Evolutionary conservation across 2,329 filamentous ascomycete species (phyloP).

Genomic region (Zymoseptoria passerinii): DNA sequence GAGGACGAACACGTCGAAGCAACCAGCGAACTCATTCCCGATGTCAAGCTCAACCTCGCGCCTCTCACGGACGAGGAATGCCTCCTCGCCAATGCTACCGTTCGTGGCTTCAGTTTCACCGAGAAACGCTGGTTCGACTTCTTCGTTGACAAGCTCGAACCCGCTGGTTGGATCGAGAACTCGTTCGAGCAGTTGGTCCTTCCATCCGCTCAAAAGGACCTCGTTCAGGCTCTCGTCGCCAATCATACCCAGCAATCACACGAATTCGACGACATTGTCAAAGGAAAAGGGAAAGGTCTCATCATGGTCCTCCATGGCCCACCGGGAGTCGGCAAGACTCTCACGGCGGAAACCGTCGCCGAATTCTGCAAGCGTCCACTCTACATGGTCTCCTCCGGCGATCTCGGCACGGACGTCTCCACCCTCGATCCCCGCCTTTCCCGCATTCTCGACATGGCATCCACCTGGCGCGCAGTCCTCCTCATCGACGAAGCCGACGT

Average conservation of each 20-base stretch:
- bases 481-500: constrained; percentile 79
- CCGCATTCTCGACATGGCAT: constrained; percentile 67
- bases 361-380: constrained; percentile 36
- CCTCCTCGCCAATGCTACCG: constrained; percentile 27
- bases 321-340: constrained; percentile 35
- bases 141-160: constrained; percentile 27
- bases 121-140: constrained; percentile 31
- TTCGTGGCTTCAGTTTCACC: constrained; percentile 29
- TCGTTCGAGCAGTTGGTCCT: constrained; percentile 29
- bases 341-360: constrained; percentile 34
- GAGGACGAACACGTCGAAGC: constrained; percentile 17
- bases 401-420: constrained; percentile 38
- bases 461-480: constrained; percentile 79
- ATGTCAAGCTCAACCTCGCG: constrained; percentile 15
- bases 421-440: constrained; percentile 31
- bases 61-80: constrained; percentile 23
- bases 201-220: constrained; percentile 23
- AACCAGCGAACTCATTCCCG: constrained; percentile 16
- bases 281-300: constrained; percentile 34
- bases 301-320: constrained; percentile 33
- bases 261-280: constrained; percentile 27
- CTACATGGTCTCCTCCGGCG: constrained; percentile 29
- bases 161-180: constrained; percentile 25
- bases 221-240: constrained; percentile 28
- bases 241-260: constrained; percentile 21